These are phyloP conservation scores for Pythium aquatile DNA, from an alignment of 352 stramenopile species.

Conservation along the genomic window DNA sequence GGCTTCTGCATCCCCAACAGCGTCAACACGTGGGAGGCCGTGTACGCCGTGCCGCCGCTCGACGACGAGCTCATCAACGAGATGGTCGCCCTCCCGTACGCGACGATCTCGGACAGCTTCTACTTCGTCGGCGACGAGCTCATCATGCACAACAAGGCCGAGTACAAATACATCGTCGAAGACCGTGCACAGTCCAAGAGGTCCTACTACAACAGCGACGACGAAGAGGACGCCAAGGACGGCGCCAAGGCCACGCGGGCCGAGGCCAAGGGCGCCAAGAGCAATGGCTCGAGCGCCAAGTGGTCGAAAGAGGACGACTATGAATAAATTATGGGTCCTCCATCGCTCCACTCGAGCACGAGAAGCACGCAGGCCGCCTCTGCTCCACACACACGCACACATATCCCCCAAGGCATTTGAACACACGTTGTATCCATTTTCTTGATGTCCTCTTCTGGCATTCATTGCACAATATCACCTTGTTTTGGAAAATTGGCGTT, in stretches of 20 bases:
- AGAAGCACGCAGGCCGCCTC: neutral
- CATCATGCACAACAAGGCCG: slow-evolving; percentile 96
- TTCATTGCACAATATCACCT: neutral
- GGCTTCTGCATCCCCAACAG: slow-evolving; percentile 96
- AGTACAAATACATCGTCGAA: slow-evolving; percentile 93
- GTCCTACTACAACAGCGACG: slow-evolving; percentile 88
- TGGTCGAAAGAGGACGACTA: slow-evolving; percentile 93
- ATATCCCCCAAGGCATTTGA: neutral
- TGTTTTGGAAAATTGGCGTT: slow-evolving; percentile 2
- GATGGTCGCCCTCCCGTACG: slow-evolving; percentile 93
- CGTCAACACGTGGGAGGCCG: slow-evolving; percentile 95
- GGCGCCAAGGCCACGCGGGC: slow-evolving; percentile 48
- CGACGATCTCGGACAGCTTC: slow-evolving; percentile 94
- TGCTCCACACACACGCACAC: neutral
- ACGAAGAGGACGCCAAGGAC: slow-evolving; percentile 70
- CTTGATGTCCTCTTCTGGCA: neutral
- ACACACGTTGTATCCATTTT: slow-evolving; percentile 5
- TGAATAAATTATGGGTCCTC: slow-evolving; percentile 50
- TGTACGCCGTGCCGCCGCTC: slow-evolving; percentile 93
- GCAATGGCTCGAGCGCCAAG: slow-evolving; percentile 50
- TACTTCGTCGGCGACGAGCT: slow-evolving; percentile 96
- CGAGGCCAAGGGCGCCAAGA: slow-evolving; percentile 56
- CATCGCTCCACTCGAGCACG: slow-evolving; percentile 1
- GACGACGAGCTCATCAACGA: slow-evolving; percentile 93
- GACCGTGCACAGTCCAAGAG: slow-evolving; percentile 90